A percentile compares a stretch with the other conserved stretches of the same genome.
Conservation (phyloP, 306 rosid species). For the Morella rubra region DNA sequence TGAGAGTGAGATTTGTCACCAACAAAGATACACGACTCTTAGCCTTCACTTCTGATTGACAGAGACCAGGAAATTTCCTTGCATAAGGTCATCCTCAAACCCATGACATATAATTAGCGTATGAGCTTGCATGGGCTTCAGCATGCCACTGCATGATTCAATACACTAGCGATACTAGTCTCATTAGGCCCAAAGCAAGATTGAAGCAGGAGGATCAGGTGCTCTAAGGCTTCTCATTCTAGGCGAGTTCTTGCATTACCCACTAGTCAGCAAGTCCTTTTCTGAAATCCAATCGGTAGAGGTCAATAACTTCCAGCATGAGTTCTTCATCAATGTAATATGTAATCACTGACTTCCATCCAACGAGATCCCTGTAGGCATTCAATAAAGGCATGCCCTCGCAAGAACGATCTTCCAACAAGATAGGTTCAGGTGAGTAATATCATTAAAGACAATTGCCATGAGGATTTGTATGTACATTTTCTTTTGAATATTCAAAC, state of each 20-base stretch:
- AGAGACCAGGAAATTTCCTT: conserved; percentile 45
- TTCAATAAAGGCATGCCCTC: conserved; percentile 45
- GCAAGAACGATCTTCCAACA: conserved; percentile 7
- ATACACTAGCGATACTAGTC: too few species aligned
- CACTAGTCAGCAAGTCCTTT: too few species aligned
- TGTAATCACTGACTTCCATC: conserved; percentile 35
- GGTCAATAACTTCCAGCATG: background rate
- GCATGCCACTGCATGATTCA: too few species aligned
- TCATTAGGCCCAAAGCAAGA: too few species aligned
- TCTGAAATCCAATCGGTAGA: too few species aligned
- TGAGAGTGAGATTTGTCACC: conserved; percentile 47
- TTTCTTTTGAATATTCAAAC: background rate
- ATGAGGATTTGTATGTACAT: conserved; percentile 18
- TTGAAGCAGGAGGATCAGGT: too few species aligned
- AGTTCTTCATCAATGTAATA: conserved; percentile 38
- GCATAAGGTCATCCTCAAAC: background rate
- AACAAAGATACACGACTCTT: conserved; percentile 38
- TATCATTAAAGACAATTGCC: conserved; percentile 42
- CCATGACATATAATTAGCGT: too few species aligned
- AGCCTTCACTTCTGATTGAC: conserved; percentile 46
- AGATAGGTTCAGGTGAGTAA: background rate
- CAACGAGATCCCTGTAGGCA: conserved; percentile 36
- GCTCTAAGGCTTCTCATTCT: too few species aligned
- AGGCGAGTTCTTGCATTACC: too few species aligned
- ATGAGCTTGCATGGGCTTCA: too few species aligned